Base-by-base conservation (phyloP, 306 rosid species). In the Sphenostylis stenocarpa region DNA sequence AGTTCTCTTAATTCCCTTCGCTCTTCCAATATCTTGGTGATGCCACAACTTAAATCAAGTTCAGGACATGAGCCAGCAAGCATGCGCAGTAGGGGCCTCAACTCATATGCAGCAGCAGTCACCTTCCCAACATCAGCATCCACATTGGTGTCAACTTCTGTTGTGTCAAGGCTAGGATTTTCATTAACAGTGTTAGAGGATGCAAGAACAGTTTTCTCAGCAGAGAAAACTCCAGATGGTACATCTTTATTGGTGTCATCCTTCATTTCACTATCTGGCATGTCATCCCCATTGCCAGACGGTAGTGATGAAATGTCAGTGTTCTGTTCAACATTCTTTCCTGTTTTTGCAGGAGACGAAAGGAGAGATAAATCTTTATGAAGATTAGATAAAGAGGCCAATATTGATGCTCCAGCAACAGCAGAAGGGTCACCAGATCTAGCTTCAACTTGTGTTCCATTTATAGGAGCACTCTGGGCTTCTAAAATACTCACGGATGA, bases 401-500 rank as follows among this genome's bases (percentile, higher is more conserved):
- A 84, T 80, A 95, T 92, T 28, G 98, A 90, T 41, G 97, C 93
- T 45, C 96, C 97, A 53, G 92, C 91, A 72, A 92, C 99, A 72
- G 97, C 90, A 16, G 99, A 88, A 64, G 91, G 83, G 73, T 95
- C 99, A 71, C 97, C 88, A 75, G 99, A 77, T 86, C 97, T 88
- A 23, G 85, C 87, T 84, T 90, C 98, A 77, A 89, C 65, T 64
- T 84, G 94, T 1, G 89, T 77, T 63, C 96, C 97, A 76, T 86
- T 89, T 65, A 90, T 72, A 33, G 93, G 90, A 56, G 95, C 74
- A 70, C 89, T 84, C 64, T 83, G 99, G 53, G 97, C 88, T 88
- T 95, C 99, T 70, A 95, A 86, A 76, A 95, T 92, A 86, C 89
- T 86, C 67, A 86, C 81, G 67, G 93, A 47, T 43, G 96, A 36